Percentiles rank a stretch among this genome's conserved stretches.
phyloP scores from a whole-genome alignment of 306 rosid genomes.

The Citrullus amarus region DNA sequence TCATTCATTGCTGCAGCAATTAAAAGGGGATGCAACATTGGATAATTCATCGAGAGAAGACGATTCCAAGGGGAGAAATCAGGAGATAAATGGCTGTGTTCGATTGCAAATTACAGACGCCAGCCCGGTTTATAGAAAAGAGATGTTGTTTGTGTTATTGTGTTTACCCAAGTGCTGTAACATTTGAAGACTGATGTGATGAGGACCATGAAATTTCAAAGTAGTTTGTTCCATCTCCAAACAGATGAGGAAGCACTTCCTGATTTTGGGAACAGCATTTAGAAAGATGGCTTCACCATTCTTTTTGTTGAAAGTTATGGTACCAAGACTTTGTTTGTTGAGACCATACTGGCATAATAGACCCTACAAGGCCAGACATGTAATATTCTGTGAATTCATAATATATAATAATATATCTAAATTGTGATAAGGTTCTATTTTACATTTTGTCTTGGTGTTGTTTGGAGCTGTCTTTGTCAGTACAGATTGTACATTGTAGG shows the following conservation, averaged over 20 bases:
- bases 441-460: background rate
- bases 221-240: background rate
- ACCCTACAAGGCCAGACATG: background rate
- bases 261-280: background rate
- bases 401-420: background rate
- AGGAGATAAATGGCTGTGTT: background rate
- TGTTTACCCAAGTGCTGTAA: background rate
- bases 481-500: background rate
- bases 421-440: background rate
- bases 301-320: background rate
- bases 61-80: background rate
- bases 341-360: background rate
- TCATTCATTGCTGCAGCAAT: background rate
- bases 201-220: background rate
- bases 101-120: background rate
- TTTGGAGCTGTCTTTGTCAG: background rate
- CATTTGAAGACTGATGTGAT: background rate
- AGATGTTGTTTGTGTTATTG: background rate
- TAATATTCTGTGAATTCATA: background rate
- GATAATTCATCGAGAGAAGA: background rate
- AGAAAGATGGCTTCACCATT: background rate
- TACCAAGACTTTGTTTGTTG: background rate
- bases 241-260: background rate
- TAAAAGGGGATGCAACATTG: background rate
- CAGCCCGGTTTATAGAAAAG: background rate